These are phyloP conservation scores for Podaxis mareebaensis DNA, from an alignment of 768 basidiomycete species.

Conservation along the genomic window DNA sequence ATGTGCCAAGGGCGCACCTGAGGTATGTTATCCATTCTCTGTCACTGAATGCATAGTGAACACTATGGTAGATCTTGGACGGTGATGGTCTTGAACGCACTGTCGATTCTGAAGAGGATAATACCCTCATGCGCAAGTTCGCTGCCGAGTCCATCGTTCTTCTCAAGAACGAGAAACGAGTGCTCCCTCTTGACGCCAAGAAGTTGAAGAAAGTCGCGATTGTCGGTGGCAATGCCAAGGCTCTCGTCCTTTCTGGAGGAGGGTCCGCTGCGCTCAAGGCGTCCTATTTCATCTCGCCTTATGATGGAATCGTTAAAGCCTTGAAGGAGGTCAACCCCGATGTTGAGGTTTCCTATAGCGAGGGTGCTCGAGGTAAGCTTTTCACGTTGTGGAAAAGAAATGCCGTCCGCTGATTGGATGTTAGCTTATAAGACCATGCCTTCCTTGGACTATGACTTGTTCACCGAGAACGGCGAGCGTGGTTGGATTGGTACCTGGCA, in stretches of 20 bases:
- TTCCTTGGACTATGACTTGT: slow-evolving; percentile 66
- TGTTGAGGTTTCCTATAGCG: slow-evolving; percentile 62
- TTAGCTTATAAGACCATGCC: slow-evolving; percentile 67
- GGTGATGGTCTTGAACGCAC: slow-evolving; percentile 71
- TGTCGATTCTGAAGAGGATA: slow-evolving; percentile 61
- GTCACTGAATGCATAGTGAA: not conserved
- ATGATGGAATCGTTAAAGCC: slow-evolving; percentile 69
- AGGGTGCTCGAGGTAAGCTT: slow-evolving; percentile 64
- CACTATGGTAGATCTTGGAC: slow-evolving; percentile 52
- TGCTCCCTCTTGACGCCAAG: slow-evolving; percentile 53
- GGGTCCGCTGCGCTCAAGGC: slow-evolving; percentile 74
- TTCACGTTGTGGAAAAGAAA: not conserved
- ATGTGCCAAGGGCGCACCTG: slow-evolving; percentile 64
- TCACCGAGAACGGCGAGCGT: slow-evolving; percentile 56
- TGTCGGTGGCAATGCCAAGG: slow-evolving; percentile 73
- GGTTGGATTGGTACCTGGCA: slow-evolving; percentile 73
- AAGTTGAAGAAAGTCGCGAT: slow-evolving; percentile 70
- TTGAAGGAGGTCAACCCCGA: slow-evolving; percentile 40
- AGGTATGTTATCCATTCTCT: slow-evolving; percentile 37
- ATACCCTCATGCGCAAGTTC: slow-evolving; percentile 61
- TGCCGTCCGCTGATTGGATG: not conserved
- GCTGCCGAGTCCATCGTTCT: slow-evolving; percentile 74
- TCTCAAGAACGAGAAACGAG: slow-evolving; percentile 61
- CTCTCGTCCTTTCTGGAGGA: slow-evolving; percentile 62
- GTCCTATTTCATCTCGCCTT: slow-evolving; percentile 76